Evolutionary conservation across 2,329 filamentous ascomycete species (phyloP).

Genomic region (Coniochaeta ligniaria): DNA sequence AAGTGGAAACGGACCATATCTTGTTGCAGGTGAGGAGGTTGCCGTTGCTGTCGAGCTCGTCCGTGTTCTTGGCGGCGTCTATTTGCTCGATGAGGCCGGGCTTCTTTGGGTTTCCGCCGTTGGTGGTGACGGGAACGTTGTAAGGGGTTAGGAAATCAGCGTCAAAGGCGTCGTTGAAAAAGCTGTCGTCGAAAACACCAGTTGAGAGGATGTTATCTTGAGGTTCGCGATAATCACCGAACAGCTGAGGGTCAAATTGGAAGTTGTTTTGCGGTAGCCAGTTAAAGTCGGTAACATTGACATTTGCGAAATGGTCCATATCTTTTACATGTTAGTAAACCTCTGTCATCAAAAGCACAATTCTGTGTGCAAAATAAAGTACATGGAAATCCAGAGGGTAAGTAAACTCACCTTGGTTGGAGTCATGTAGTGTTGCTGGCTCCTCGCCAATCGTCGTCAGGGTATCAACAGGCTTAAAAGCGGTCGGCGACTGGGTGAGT

Average conservation of each 20-base stretch:
- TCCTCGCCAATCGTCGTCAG: slow-evolving; percentile 62
- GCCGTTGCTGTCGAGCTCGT: slow-evolving; percentile 51
- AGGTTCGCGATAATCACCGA: slow-evolving; percentile 86
- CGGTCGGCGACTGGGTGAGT: slow-evolving; percentile 61
- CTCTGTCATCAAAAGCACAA: background rate
- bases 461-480: slow-evolving; percentile 56
- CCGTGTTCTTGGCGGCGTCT: slow-evolving; percentile 65
- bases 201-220: slow-evolving; percentile 70
- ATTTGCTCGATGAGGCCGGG: slow-evolving; percentile 67
- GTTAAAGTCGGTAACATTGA: slow-evolving; percentile 54
- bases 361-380: background rate
- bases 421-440: slow-evolving; percentile 41
- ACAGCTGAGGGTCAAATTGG: slow-evolving; percentile 85
- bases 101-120: slow-evolving; percentile 42
- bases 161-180: slow-evolving; percentile 72
- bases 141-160: slow-evolving; percentile 76
- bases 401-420: background rate
- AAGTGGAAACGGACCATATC: slow-evolving; percentile 67
- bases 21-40: slow-evolving; percentile 78
- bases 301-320: slow-evolving; percentile 29
- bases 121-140: slow-evolving; percentile 46
- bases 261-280: slow-evolving; percentile 79
- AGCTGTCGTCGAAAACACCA: slow-evolving; percentile 62
- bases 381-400: too few relatives aligned
- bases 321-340: slow-evolving; percentile 18